Conservation (phyloP, 192 early-diverging fungal genomes). For the Dispira parvispora region DNA sequence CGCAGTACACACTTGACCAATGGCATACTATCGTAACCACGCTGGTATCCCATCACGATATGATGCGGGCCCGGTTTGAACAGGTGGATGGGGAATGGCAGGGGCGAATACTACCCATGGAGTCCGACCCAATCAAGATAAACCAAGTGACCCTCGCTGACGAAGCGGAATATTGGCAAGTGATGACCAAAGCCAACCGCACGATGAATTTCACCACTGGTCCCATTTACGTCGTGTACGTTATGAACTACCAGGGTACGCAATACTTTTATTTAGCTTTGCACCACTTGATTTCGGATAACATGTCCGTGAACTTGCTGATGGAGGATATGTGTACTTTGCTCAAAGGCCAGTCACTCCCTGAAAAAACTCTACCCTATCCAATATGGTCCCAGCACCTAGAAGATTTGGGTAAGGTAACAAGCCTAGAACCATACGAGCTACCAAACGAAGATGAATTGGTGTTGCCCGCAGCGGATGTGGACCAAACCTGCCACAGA, state of each 20-base stretch:
- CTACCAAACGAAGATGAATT: not conserved
- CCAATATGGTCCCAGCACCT: not conserved
- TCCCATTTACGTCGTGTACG: not conserved
- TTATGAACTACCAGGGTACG: not conserved
- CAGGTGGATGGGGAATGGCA: not conserved
- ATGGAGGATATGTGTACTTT: not conserved
- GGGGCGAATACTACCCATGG: not conserved
- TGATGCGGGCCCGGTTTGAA: not conserved
- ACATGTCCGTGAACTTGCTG: not conserved
- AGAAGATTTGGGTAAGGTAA: not conserved
- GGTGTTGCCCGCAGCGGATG: not conserved
- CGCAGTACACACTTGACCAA: not conserved
- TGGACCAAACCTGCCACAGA: not conserved
- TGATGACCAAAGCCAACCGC: not conserved
- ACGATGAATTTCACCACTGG: not conserved
- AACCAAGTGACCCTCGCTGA: not conserved
- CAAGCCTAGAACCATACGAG: not conserved
- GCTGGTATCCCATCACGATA: no score
- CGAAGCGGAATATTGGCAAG: not conserved
- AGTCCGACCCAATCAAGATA: not conserved
- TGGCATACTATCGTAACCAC: not conserved
- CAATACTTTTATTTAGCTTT: not conserved
- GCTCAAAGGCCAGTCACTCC: not conserved
- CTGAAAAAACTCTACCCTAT: not conserved
- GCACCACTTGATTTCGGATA: constrained; percentile 2